Evolutionary conservation across 2,329 filamentous ascomycete genomes (phyloP).

Genomic region (Chaetomium olivaceum): DNA sequence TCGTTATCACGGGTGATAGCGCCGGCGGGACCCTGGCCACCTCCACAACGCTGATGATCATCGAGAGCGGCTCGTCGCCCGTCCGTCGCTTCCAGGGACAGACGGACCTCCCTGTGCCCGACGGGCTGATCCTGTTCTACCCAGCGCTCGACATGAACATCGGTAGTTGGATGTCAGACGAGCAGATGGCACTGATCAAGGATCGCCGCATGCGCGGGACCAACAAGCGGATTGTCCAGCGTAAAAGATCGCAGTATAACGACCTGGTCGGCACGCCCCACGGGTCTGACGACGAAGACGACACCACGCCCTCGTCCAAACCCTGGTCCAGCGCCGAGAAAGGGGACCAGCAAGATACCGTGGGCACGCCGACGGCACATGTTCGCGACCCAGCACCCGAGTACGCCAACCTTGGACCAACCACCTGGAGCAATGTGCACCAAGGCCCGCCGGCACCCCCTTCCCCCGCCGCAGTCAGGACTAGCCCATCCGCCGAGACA

Average conservation of each 20-base stretch:
- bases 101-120: slow-evolving; percentile 67
- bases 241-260: slow-evolving; percentile 88
- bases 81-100: slow-evolving; percentile 58
- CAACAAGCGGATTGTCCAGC: slow-evolving; percentile 74
- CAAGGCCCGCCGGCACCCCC: slow-evolving; percentile 18
- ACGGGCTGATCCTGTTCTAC: slow-evolving; percentile 83
- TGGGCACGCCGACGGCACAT: slow-evolving; percentile 14
- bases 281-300: slow-evolving; percentile 73
- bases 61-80: slow-evolving; percentile 68
- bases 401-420: slow-evolving; percentile 52
- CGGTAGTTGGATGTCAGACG: slow-evolving; percentile 98
- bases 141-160: slow-evolving; percentile 96
- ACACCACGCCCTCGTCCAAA: slow-evolving; percentile 42
- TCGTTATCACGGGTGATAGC: slow-evolving; percentile 77
- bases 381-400: slow-evolving; percentile 48
- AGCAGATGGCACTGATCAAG: slow-evolving; percentile 92
- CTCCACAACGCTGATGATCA: slow-evolving; percentile 82
- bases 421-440: slow-evolving; percentile 37
- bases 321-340: slow-evolving; percentile 14
- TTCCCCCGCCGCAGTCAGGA: slow-evolving; percentile 16
- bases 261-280: slow-evolving; percentile 81
- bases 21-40: slow-evolving; percentile 81
- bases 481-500: slow-evolving; percentile 2
- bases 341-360: neutral
- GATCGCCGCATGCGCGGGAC: slow-evolving; percentile 76